These are phyloP conservation scores for Pelargonium nanum DNA, from an alignment of 345 rosid genomes.

Conservation along the genomic window DNA sequence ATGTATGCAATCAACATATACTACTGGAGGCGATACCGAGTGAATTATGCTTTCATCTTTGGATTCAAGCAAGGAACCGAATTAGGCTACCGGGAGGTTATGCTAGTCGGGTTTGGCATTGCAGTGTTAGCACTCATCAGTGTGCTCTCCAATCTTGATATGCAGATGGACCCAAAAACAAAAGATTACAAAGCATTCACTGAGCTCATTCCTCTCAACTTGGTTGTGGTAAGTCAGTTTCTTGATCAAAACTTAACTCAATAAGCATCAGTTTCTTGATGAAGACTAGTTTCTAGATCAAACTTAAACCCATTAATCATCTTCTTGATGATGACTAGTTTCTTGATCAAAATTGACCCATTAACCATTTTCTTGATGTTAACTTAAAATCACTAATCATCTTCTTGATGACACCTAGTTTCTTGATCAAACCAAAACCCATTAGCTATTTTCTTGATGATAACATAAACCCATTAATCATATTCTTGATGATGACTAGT, in stretches of 20 bases:
- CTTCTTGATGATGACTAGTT: no score
- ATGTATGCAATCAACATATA: conserved; percentile 52
- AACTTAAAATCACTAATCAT: no score
- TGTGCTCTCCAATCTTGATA: conserved; percentile 57
- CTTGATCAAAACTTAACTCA: no score
- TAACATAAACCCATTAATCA: not conserved
- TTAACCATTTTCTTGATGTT: no score
- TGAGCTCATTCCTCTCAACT: conserved; percentile 54
- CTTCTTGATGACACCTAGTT: no score
- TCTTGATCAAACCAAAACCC: no score
- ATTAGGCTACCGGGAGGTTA: conserved; percentile 56
- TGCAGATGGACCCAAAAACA: conserved; percentile 80
- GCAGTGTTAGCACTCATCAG: conserved; percentile 44
- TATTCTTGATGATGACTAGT: not conserved
- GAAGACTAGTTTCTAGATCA: no score
- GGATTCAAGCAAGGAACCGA: conserved; percentile 68
- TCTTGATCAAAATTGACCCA: no score
- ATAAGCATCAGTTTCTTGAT: no score
- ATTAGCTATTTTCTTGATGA: no score
- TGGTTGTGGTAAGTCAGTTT: conserved; percentile 39
- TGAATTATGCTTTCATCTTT: conserved; percentile 66
- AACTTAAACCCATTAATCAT: no score
- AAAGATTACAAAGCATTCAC: conserved; percentile 41
- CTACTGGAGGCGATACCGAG: conserved; percentile 55
- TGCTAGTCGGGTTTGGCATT: conserved; percentile 40